These are phyloP conservation scores for Patellaria atrata DNA, from an alignment of 495 filamentous ascomycete genomes.

Conservation along the genomic window DNA sequence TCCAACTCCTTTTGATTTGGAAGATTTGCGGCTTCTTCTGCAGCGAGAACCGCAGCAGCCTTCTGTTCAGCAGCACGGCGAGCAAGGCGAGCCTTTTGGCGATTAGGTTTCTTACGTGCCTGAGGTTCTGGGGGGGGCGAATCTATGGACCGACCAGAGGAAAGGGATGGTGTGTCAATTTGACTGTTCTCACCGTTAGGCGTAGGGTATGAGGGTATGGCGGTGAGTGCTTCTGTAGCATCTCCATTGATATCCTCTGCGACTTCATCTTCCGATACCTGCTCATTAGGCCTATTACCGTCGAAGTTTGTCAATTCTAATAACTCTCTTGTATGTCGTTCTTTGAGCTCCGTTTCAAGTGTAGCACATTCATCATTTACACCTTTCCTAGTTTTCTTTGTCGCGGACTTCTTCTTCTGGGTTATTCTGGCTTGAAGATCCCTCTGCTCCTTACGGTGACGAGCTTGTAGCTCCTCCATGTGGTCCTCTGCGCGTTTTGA, in stretches of 20 bases:
- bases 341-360: slow-evolving; percentile 26
- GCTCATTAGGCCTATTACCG: slow-evolving; percentile 11
- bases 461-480: slow-evolving; percentile 61
- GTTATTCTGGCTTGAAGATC: slow-evolving; percentile 75
- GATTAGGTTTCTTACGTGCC: slow-evolving; percentile 59
- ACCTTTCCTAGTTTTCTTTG: slow-evolving; percentile 87
- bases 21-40: slow-evolving; percentile 56
- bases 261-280: neutral
- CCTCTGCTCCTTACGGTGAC: slow-evolving; percentile 76
- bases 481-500: neutral
- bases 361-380: slow-evolving; percentile 47
- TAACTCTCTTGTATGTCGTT: slow-evolving; percentile 41
- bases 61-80: slow-evolving; percentile 74
- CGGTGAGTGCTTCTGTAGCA: slow-evolving; percentile 2
- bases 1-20: slow-evolving; percentile 64
- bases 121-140: slow-evolving; percentile 9
- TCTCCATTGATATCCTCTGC: slow-evolving; percentile 5
- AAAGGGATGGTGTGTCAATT: too few species aligned
- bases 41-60: slow-evolving; percentile 49
- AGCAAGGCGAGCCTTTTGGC: slow-evolving; percentile 81
- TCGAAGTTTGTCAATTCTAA: slow-evolving; percentile 41
- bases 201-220: too few species aligned
- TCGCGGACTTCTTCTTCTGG: slow-evolving; percentile 89
- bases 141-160: slow-evolving; percentile 4
- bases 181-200: slow-evolving; percentile 8